phyloP scores from a whole-genome alignment of 192 early-diverging fungal species.

The Coemansia sp. region DNA sequence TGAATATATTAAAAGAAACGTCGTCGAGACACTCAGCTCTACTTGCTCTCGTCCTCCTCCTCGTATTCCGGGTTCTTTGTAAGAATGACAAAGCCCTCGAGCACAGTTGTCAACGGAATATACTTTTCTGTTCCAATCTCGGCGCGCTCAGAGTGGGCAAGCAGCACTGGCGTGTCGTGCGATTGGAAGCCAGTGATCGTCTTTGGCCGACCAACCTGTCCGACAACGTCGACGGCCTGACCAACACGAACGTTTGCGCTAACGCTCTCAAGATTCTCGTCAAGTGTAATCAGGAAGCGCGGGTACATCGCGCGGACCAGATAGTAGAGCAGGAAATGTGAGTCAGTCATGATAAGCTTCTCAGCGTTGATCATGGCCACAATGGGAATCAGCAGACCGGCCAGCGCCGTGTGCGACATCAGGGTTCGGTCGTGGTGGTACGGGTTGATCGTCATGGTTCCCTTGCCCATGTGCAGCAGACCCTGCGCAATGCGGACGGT shows the following conservation, averaged over 20 bases:
- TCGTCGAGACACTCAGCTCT: not conserved
- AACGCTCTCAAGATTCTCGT: slow-evolving; percentile 81
- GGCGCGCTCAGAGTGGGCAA: slow-evolving; percentile 94
- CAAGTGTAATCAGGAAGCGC: slow-evolving; percentile 95
- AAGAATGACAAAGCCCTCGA: slow-evolving; percentile 96
- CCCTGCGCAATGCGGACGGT: slow-evolving; percentile 58
- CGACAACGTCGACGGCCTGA: slow-evolving; percentile 98
- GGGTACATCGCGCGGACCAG: slow-evolving; percentile 95
- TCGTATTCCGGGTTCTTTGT: slow-evolving; percentile 91
- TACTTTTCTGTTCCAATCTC: slow-evolving; percentile 98
- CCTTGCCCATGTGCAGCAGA: slow-evolving; percentile 90
- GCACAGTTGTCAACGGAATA: slow-evolving; percentile 73
- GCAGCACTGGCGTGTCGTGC: slow-evolving; percentile 93
- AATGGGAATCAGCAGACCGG: slow-evolving; percentile 83
- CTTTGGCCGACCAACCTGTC: slow-evolving; percentile 97
- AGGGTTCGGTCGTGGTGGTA: slow-evolving; percentile 90
- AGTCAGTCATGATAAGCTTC: slow-evolving; percentile 82
- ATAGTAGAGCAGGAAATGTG: slow-evolving; percentile 93
- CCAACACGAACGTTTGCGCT: slow-evolving; percentile 93
- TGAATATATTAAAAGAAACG: not conserved
- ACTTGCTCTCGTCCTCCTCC: slow-evolving; percentile 47
- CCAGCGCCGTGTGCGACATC: slow-evolving; percentile 84
- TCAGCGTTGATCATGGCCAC: slow-evolving; percentile 91
- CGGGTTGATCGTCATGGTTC: slow-evolving; percentile 94
- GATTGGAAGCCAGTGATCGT: slow-evolving; percentile 99